A percentile compares a stretch with the other conserved stretches of the same genome.
phyloP scores from a whole-genome alignment of 169 alveolate genomes.

The Cryptosporidium sp. region DNA sequence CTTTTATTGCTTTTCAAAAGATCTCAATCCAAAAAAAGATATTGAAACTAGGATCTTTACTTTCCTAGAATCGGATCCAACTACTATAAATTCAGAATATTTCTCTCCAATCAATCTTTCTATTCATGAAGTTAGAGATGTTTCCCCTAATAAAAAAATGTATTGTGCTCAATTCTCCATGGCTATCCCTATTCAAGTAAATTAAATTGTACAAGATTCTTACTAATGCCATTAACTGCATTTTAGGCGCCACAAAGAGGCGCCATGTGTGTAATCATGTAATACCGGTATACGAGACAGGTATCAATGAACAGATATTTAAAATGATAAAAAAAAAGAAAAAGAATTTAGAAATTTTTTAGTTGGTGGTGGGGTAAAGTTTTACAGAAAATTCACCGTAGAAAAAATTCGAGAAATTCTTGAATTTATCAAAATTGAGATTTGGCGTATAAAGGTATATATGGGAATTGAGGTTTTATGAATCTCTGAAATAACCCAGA shows the following conservation, averaged over 20 bases:
- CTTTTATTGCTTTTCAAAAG: slow-evolving; percentile 86
- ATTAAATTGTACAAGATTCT: not conserved
- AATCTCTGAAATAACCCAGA: not conserved
- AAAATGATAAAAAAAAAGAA: too few relatives aligned
- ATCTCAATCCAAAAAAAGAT: slow-evolving; percentile 78
- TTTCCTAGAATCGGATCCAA: slow-evolving; percentile 78
- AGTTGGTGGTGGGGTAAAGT: slow-evolving; percentile 11
- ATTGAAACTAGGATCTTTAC: slow-evolving; percentile 81
- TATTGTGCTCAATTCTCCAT: slow-evolving; percentile 83
- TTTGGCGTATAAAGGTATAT: not conserved
- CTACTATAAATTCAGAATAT: slow-evolving; percentile 29
- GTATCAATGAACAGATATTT: not conserved
- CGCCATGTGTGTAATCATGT: slow-evolving; percentile 19
- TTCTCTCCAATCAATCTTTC: slow-evolving; percentile 13
- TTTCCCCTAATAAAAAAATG: slow-evolving; percentile 83
- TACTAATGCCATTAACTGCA: not conserved
- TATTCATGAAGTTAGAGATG: slow-evolving; percentile 84
- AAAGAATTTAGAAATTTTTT: not conserved
- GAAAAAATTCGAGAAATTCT: not conserved
- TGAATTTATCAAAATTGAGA: not conserved
- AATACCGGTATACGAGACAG: slow-evolving; percentile 45
- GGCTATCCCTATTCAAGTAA: slow-evolving; percentile 11
- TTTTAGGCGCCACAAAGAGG: not conserved
- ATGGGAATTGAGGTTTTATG: not conserved
- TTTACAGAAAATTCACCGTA: not conserved